Evolutionary conservation across 2,329 filamentous ascomycete genomes (phyloP).

Genomic region (Sclerotinia subarctica): DNA sequence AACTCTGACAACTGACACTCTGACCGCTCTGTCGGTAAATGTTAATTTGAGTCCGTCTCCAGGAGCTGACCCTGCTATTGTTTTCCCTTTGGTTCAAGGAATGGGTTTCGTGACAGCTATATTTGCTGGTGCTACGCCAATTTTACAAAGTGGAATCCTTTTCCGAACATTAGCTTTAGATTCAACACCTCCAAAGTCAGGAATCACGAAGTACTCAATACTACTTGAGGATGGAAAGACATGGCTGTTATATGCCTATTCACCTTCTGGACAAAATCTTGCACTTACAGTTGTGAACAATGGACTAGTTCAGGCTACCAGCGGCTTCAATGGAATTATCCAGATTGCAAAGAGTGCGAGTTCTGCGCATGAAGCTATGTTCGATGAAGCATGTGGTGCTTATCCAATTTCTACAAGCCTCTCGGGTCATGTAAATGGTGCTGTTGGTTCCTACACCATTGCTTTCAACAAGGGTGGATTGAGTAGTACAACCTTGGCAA

Average conservation of each 20-base stretch:
- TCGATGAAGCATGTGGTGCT: slow-evolving; percentile 72
- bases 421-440: slow-evolving; percentile 57
- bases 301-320: slow-evolving; percentile 60
- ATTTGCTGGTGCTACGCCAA: slow-evolving; percentile 67
- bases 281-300: slow-evolving; percentile 67
- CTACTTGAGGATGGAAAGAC: slow-evolving; percentile 66
- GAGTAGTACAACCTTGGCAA: slow-evolving; percentile 59
- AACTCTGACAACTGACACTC: slow-evolving; percentile 50
- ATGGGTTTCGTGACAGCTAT: slow-evolving; percentile 82
- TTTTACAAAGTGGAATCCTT: slow-evolving; percentile 70
- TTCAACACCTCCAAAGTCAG: slow-evolving; percentile 54
- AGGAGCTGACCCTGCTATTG: slow-evolving; percentile 58
- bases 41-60: slow-evolving; percentile 60
- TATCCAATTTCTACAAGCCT: slow-evolving; percentile 66
- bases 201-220: slow-evolving; percentile 73
- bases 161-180: slow-evolving; percentile 65
- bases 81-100: slow-evolving; percentile 82
- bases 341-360: slow-evolving; percentile 67
- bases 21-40: slow-evolving; percentile 59
- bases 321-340: slow-evolving; percentile 71
- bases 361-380: slow-evolving; percentile 59
- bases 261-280: slow-evolving; percentile 56
- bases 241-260: slow-evolving; percentile 79
- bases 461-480: slow-evolving; percentile 70
- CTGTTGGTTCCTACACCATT: slow-evolving; percentile 68